Base-by-base conservation (phyloP, 2,329 filamentous ascomycete genomes). In the Fusarium sp. region DNA sequence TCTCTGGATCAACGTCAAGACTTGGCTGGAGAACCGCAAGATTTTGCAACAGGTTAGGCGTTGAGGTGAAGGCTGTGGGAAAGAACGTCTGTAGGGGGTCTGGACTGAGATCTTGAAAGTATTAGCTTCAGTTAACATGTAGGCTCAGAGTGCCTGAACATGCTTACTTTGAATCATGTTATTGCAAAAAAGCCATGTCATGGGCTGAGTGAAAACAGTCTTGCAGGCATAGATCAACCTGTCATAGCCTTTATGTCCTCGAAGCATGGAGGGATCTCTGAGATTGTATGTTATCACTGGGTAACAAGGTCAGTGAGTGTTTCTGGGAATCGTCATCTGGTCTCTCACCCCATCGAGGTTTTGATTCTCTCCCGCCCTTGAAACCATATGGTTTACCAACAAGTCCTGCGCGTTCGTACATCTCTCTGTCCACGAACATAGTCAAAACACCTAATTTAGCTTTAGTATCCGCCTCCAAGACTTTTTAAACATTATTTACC, bases 201-300 rank as follows among this genome's bases (percentile, higher is more conserved):
- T 74, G 2, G 90, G 88, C 43, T 84, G 80, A 48, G 86, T 88
- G 23, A 98, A 83, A 23, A 93, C 93, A 67, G 93, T 93, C 72
- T 91, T 90, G 77, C 90, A 93, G 16, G 93, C 93, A 84, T 92
- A 92, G 9, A 91, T 78, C 16, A 97, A 82, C 44, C 93, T 85
- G 66, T 94, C 91, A 74, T 97, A 97, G 0, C 90, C 91, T 68
- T 92, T 94, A 77, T 93, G 96, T 6, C 94, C 94, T 55, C 90
- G 91, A 10, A 93, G 78, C 93, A 97, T 97, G 1, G 90, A 90
- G 2, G 90, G 86, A 8, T 85, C 83, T 20, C 90, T 87, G 28
- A 99, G 85, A 63, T 98, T 90, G 50, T 92, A 84, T 72, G 95
- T 89, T 44, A 98, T 87, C 28, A 91, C 92, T 96, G 59, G 20